Percentiles rank a stretch among this genome's conserved stretches.
phyloP scores from a whole-genome alignment of 371 early-diverging fungal genomes.

The Syncephalastrum contaminatum region DNA sequence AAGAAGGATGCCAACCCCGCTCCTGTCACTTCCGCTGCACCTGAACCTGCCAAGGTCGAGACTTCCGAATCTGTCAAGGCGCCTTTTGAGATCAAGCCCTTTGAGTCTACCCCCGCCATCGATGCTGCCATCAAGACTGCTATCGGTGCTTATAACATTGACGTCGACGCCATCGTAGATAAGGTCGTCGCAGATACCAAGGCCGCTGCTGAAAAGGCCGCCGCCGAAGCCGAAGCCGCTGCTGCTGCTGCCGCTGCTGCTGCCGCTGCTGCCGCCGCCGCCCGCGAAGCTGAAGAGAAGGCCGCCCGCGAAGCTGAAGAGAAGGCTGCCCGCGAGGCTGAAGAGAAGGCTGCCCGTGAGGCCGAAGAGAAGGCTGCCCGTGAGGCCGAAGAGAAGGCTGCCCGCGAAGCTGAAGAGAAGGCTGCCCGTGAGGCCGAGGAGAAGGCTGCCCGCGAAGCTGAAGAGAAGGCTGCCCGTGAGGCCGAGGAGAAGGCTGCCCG shows the following conservation, averaged over 20 bases:
- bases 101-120: constrained; percentile 8
- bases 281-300: constrained; percentile 9
- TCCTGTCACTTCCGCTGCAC: no score
- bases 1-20: neutral
- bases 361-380: constrained; percentile 13
- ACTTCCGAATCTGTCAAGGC: no score
- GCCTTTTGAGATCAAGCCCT: neutral
- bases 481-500: constrained; percentile 10
- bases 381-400: constrained; percentile 14
- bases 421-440: constrained; percentile 10
- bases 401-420: constrained; percentile 26
- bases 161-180: constrained; percentile 15
- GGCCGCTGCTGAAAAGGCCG: constrained; percentile 8
- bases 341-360: constrained; percentile 12
- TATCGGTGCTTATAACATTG: constrained; percentile 8
- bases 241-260: constrained; percentile 5
- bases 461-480: constrained; percentile 4
- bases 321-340: constrained; percentile 12
- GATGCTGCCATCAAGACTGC: constrained; percentile 12
- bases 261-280: constrained; percentile 5
- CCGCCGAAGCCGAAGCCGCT: constrained; percentile 6
- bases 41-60: no score
- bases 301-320: constrained; percentile 13
- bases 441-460: neutral
- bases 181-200: constrained; percentile 9